These are phyloP conservation scores for Paratinospora sagittata DNA, from an alignment of 164 flowering plant species.

Conservation along the genomic window DNA sequence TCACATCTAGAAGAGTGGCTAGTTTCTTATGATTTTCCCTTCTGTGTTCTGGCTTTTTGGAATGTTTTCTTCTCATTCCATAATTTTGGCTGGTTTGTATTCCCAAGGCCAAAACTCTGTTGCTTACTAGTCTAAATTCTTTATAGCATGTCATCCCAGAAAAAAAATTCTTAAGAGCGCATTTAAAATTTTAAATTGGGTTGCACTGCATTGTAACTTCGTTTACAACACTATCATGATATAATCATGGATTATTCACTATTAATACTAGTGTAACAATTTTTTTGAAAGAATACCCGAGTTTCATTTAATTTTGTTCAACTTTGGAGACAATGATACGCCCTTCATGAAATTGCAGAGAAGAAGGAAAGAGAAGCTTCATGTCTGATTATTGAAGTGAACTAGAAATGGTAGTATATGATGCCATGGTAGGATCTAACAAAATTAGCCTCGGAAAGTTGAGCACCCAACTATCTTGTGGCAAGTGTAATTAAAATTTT, in stretches of 20 bases:
- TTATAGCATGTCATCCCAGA: too few relatives aligned
- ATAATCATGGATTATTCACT: neutral
- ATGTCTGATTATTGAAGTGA: too few relatives aligned
- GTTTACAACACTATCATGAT: neutral
- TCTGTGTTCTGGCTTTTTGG: constrained; percentile 1
- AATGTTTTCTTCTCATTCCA: neutral
- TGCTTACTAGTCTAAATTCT: neutral
- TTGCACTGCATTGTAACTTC: neutral
- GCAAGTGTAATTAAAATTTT: too few relatives aligned
- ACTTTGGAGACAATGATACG: too few relatives aligned
- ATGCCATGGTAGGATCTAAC: too few relatives aligned
- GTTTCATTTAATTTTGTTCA: too few relatives aligned
- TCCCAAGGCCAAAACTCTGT: neutral
- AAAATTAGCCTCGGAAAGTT: too few relatives aligned
- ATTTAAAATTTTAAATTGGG: neutral
- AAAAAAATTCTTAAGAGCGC: neutral
- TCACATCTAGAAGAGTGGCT: constrained; percentile 43
- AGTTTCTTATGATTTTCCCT: neutral
- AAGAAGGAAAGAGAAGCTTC: too few relatives aligned
- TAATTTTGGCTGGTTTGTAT: constrained; percentile 4
- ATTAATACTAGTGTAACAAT: neutral
- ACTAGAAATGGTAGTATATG: too few relatives aligned
- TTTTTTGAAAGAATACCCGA: too few relatives aligned
- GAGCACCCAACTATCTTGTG: too few relatives aligned
- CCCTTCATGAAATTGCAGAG: too few relatives aligned